phyloP scores from a whole-genome alignment of 495 filamentous ascomycete species.

The Aspergillus conjunctus region DNA sequence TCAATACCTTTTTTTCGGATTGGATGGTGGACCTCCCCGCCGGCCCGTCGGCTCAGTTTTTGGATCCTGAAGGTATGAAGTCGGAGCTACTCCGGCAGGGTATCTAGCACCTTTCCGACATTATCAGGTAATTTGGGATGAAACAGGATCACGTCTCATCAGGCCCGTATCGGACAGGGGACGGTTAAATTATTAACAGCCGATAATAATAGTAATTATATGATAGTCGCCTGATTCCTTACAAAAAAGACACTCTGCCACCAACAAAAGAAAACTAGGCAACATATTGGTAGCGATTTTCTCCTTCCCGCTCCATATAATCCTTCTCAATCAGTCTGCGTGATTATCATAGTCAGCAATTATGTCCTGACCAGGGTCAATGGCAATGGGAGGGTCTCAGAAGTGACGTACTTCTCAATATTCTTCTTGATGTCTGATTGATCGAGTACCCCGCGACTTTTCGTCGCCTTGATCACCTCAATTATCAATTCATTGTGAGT shows the following conservation, averaged over 20 bases:
- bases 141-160: too few species aligned
- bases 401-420: constrained; percentile 78
- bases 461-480: constrained; percentile 88
- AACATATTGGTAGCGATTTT: constrained; percentile 77
- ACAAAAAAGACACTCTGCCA: not conserved
- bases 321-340: constrained; percentile 90
- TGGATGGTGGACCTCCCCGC: too few species aligned
- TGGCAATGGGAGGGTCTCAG: not conserved
- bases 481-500: constrained; percentile 77
- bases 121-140: too few species aligned
- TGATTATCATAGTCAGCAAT: constrained; percentile 12
- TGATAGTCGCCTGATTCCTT: not conserved
- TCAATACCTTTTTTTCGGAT: too few species aligned
- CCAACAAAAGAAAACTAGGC: constrained; percentile 54
- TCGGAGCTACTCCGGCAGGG: not conserved
- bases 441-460: constrained; percentile 78
- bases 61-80: not conserved
- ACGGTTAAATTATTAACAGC: not conserved
- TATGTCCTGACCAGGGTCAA: not conserved
- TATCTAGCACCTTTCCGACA: too few species aligned
- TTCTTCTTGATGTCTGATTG: constrained; percentile 89
- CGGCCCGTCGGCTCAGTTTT: not conserved
- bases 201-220: not conserved
- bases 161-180: not conserved
- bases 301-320: constrained; percentile 84